phyloP scores from a whole-genome alignment of 2,329 filamentous ascomycete species.

The Penicillium janthinellum region DNA sequence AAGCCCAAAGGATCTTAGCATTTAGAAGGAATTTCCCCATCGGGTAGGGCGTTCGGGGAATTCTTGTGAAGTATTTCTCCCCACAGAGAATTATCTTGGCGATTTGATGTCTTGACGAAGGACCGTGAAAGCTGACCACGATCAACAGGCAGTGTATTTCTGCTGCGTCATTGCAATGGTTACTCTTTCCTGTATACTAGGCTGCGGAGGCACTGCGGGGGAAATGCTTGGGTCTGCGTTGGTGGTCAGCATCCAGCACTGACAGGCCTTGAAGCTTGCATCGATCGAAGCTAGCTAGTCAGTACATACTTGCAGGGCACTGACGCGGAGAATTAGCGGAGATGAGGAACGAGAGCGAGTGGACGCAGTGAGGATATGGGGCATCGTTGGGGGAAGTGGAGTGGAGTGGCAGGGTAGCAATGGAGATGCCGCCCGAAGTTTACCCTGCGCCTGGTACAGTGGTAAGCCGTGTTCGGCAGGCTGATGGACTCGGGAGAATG shows the following conservation, averaged over 20 bases:
- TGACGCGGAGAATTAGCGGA: constrained; percentile 16
- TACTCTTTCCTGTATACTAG: background rate
- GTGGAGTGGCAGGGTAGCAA: constrained; percentile 2
- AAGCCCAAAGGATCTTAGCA: background rate
- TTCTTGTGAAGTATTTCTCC: background rate
- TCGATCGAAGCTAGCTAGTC: background rate
- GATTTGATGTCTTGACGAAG: background rate
- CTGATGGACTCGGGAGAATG: background rate
- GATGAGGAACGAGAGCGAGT: constrained; percentile 1
- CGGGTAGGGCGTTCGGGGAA: constrained; percentile 7
- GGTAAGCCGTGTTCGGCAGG: constrained; percentile 1
- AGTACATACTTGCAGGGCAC: background rate
- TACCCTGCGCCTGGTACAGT: background rate
- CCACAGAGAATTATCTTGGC: background rate
- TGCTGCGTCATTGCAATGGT: background rate
- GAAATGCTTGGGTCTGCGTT: background rate
- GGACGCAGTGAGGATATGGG: background rate
- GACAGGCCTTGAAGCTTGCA: background rate
- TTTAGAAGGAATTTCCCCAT: constrained; percentile 10
- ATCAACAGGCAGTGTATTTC: background rate
- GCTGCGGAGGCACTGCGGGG: background rate
- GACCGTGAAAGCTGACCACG: background rate
- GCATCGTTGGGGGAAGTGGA: background rate
- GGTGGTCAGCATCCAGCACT: background rate
- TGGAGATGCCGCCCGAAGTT: constrained; percentile 7